Conservation (phyloP, 1,284 basidiomycete species). For the Hypsizygus ulmarius region DNA sequence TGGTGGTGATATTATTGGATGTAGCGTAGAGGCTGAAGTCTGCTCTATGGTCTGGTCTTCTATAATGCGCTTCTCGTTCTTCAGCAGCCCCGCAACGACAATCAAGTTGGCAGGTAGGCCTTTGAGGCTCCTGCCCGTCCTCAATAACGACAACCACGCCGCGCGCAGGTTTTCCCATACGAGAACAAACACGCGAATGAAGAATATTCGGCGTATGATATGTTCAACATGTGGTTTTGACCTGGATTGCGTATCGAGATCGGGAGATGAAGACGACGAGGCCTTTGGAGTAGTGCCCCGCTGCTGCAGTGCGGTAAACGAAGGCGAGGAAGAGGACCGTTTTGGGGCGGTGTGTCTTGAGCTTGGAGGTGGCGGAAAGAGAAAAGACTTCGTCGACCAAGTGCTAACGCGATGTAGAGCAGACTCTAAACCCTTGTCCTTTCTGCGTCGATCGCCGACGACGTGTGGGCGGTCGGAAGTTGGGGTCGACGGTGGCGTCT, state of each 20-base stretch:
- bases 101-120: conserved; percentile 7
- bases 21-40: conserved; percentile 21
- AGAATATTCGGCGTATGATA: conserved; percentile 38
- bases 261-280: conserved; percentile 21
- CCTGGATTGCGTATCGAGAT: conserved; percentile 20
- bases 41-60: conserved; percentile 41
- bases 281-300: conserved; percentile 25
- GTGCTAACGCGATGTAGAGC: conserved; percentile 47
- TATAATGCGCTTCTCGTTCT: conserved; percentile 38
- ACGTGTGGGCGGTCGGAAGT: conserved; percentile 32
- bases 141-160: conserved; percentile 33
- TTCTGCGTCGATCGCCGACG: conserved; percentile 28
- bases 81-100: conserved; percentile 1
- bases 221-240: conserved; percentile 32
- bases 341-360: conserved; percentile 33
- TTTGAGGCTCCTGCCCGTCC: conserved; percentile 4
- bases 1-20: conserved; percentile 14
- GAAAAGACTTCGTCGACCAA: conserved; percentile 58
- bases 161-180: conserved; percentile 39
- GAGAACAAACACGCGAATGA: conserved; percentile 39
- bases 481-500: conserved; percentile 52
- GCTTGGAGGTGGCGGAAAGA: conserved; percentile 36
- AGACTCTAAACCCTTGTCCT: conserved; percentile 25
- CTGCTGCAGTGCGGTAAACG: conserved; percentile 31
- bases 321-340: conserved; percentile 52